Percentiles rank a stretch among this genome's conserved stretches.
phyloP scores from a whole-genome alignment of 192 early-diverging fungal genomes.

The Haplosporangium gracile region DNA sequence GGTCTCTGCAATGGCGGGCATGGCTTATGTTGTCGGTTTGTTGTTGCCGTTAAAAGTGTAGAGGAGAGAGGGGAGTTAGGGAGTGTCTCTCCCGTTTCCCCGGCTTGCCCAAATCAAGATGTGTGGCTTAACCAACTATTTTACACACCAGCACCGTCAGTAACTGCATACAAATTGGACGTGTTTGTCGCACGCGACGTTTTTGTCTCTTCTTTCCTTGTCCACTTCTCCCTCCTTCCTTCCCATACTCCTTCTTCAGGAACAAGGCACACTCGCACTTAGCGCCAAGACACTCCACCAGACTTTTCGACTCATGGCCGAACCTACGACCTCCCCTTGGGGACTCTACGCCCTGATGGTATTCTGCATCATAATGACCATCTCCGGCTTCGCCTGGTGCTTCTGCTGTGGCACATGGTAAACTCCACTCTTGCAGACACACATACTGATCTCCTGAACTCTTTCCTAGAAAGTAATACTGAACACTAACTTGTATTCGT shows the following conservation, averaged over 20 bases:
- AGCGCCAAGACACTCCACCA: no score
- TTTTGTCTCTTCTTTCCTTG: not conserved
- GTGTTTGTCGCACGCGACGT: not conserved
- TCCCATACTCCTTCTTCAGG: not conserved
- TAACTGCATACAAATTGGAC: not conserved
- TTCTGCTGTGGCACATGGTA: conserved; percentile 58
- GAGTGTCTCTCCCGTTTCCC: not conserved
- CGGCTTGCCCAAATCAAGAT: not conserved
- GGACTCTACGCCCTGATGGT: conserved; percentile 42
- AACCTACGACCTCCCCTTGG: conserved; percentile 35
- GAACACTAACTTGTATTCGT: not conserved
- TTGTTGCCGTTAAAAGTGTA: not conserved
- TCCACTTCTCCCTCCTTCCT: not conserved
- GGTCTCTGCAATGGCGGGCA: conserved; percentile 59
- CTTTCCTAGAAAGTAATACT: not conserved
- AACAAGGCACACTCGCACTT: not conserved
- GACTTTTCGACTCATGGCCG: conserved; percentile 6
- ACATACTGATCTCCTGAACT: not conserved
- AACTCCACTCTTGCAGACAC: not conserved
- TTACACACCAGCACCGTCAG: not conserved
- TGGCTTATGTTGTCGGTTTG: conserved; percentile 17
- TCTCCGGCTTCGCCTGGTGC: conserved; percentile 53
- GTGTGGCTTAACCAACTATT: not conserved
- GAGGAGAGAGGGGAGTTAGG: not conserved
- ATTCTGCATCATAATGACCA: conserved; percentile 25